phyloP scores from a whole-genome alignment of 257 asterid genomes.

The Primulina huaijiensis region DNA sequence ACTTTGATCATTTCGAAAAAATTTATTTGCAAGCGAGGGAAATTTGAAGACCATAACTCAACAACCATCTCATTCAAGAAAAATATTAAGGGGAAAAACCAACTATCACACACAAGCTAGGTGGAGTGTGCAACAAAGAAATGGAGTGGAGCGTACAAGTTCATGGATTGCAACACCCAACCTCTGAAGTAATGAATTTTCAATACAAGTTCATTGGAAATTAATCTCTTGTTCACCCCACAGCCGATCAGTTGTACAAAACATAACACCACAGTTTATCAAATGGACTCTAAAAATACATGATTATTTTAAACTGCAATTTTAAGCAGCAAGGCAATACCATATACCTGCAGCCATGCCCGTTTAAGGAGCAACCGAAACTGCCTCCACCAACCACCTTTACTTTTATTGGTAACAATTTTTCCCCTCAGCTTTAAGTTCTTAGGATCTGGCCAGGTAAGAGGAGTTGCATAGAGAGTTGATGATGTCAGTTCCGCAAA shows the following conservation, averaged over 20 bases:
- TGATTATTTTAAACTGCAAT: not conserved
- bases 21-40: constrained; percentile 1
- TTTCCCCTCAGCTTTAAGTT: constrained; percentile 38
- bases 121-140: not conserved
- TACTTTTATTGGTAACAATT: constrained; percentile 36
- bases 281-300: constrained; percentile 2
- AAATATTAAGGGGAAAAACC: constrained; percentile 7
- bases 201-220: constrained; percentile 4
- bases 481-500: constrained; percentile 65
- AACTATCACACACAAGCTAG: not conserved
- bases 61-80: constrained; percentile 19
- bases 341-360: constrained; percentile 93
- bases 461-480: constrained; percentile 60
- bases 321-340: constrained; percentile 13
- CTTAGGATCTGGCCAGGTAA: constrained; percentile 36
- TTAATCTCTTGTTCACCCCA: constrained; percentile 17
- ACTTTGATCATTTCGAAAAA: constrained; percentile 8
- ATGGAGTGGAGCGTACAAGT: not conserved
- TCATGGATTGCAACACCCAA: no score
- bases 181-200: not conserved
- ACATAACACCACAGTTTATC: constrained; percentile 10
- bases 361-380: constrained; percentile 79
- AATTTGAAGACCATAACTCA: constrained; percentile 13
- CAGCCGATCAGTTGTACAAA: not conserved
- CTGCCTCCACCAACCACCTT: constrained; percentile 90